Conservation (phyloP, 768 basidiomycete genomes). For the Pleurotus platypus region DNA sequence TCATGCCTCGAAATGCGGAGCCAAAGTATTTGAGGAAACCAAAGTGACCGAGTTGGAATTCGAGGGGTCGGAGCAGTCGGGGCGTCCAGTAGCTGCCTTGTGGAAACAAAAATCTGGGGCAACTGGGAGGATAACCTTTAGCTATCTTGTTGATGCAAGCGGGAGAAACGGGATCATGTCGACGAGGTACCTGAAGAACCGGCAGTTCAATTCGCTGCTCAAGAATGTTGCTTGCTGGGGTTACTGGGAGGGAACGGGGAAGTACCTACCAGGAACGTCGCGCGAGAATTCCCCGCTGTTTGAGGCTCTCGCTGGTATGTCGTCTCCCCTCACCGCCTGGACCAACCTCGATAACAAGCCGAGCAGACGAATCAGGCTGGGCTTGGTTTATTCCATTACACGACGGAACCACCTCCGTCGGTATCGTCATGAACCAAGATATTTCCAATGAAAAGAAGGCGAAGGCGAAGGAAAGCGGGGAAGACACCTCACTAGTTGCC, state of each 20-base stretch:
- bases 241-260: constrained; percentile 58
- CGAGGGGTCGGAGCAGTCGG: constrained; percentile 12
- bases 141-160: constrained; percentile 69
- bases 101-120: constrained; percentile 22
- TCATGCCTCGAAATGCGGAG: constrained; percentile 44
- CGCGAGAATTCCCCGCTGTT: constrained; percentile 64
- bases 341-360: background rate
- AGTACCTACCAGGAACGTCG: constrained; percentile 46
- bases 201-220: constrained; percentile 63
- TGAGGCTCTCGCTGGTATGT: constrained; percentile 64
- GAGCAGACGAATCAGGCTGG: constrained; percentile 66
- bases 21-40: constrained; percentile 41
- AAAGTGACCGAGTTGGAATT: constrained; percentile 44
- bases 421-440: constrained; percentile 59
- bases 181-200: constrained; percentile 63
- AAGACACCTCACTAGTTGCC: constrained; percentile 9
- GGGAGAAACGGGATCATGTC: constrained; percentile 73
- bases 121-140: constrained; percentile 39
- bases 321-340: background rate
- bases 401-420: constrained; percentile 58
- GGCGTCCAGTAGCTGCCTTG: constrained; percentile 28
- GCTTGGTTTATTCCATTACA: constrained; percentile 73
- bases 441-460: constrained; percentile 33
- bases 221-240: constrained; percentile 79
- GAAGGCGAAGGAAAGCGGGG: constrained; percentile 1